phyloP scores from a whole-genome alignment of 176 grass and related monocot genomes.

The Bromus sterilis region DNA sequence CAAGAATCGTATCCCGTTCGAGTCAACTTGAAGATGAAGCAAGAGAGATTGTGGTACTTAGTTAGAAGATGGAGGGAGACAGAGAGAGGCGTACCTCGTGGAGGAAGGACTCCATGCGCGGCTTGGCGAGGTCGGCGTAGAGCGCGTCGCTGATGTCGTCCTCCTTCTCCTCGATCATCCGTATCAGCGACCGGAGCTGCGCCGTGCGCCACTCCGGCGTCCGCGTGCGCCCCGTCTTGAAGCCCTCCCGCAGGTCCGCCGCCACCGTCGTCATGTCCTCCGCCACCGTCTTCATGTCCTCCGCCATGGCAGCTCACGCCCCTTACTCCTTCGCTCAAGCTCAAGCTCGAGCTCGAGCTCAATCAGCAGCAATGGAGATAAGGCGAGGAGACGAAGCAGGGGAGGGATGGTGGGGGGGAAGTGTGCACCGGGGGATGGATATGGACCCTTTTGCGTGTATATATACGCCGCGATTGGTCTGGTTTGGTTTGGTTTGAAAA shows the following conservation, averaged over 20 bases:
- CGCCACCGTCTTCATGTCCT: slow-evolving; percentile 11
- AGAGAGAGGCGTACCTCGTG: slow-evolving; percentile 61
- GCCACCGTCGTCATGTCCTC: no score
- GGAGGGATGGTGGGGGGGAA: no score
- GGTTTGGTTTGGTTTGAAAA: no score
- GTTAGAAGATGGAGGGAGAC: no score
- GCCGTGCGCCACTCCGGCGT: slow-evolving; percentile 58
- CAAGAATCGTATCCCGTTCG: background rate
- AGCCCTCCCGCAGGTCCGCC: slow-evolving; percentile 40
- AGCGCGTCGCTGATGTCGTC: slow-evolving; percentile 57
- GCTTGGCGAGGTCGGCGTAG: slow-evolving; percentile 73
- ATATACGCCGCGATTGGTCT: no score
- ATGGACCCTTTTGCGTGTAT: no score
- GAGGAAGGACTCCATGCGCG: slow-evolving; percentile 61
- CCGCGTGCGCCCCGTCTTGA: slow-evolving; percentile 53
- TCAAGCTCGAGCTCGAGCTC: no score
- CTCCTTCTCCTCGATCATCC: slow-evolving; percentile 75
- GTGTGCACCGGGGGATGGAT: no score
- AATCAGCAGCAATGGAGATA: no score
- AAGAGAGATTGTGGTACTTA: background rate
- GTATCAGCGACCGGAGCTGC: slow-evolving; percentile 46
- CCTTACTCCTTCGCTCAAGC: background rate
- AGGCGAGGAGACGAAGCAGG: no score
- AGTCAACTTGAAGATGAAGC: background rate
- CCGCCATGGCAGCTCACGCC: background rate